Percentiles rank a stretch among this genome's conserved stretches.
Evolutionary conservation across 2,329 filamentous ascomycete species (phyloP).

Genomic region (Plenodomus biglobosus): DNA sequence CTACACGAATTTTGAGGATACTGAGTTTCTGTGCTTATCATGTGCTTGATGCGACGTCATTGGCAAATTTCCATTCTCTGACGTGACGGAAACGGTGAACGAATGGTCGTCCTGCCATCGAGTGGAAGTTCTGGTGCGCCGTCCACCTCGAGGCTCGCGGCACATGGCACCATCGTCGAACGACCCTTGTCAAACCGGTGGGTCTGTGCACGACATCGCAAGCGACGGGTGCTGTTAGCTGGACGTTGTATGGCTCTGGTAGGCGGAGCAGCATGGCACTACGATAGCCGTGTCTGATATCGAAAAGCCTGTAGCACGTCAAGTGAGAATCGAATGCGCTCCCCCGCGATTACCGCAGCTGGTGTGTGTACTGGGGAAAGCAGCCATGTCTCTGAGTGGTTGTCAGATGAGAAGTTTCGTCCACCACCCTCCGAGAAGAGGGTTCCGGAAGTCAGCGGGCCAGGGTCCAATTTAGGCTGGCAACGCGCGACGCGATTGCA

Average conservation of each 20-base stretch:
- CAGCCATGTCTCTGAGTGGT: constrained; percentile 5
- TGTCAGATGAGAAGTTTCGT: constrained; percentile 16
- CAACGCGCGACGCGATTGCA: constrained; percentile 17
- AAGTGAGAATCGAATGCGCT: constrained; percentile 1
- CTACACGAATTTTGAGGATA: not conserved
- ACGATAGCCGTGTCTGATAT: constrained; percentile 23
- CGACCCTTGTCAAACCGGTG: constrained; percentile 10
- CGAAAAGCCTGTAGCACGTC: constrained; percentile 21
- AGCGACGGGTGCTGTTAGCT: constrained; percentile 13
- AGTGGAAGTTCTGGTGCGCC: constrained; percentile 1
- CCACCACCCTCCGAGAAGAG: not conserved
- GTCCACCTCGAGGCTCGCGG: constrained; percentile 27
- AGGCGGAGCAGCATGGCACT: constrained; percentile 26
- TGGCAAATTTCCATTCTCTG: not conserved
- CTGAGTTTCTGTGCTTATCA: not conserved
- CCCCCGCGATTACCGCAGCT: constrained; percentile 27
- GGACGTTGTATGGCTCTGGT: constrained; percentile 25
- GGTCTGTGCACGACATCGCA: constrained; percentile 18
- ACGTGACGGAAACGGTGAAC: not conserved
- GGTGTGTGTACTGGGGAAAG: constrained; percentile 1
- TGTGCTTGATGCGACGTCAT: not conserved
- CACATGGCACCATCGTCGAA: constrained; percentile 14
- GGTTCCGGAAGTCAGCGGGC: not conserved
- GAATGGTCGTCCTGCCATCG: constrained; percentile 1
- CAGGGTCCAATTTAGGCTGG: constrained; percentile 5